phyloP scores from a whole-genome alignment of 495 filamentous ascomycete genomes.

The Choiromyces venosus region DNA sequence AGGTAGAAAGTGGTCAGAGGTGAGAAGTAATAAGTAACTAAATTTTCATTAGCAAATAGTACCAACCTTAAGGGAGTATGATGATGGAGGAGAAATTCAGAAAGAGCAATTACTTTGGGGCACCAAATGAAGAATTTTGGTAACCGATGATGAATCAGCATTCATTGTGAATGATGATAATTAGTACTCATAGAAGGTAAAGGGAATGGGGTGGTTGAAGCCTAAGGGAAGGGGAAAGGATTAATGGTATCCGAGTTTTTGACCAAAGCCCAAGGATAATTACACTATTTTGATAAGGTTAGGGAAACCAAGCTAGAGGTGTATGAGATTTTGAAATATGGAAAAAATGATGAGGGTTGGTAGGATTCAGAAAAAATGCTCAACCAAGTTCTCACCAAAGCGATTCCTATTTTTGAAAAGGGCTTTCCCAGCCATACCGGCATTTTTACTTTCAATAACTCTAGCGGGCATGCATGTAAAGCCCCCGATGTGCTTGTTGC shows the following conservation, averaged over 20 bases:
- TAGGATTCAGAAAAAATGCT: neutral
- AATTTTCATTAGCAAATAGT: neutral
- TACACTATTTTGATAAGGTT: neutral
- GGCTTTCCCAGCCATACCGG: neutral
- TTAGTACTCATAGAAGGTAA: neutral
- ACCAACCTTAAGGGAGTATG: neutral
- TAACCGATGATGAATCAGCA: neutral
- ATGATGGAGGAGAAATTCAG: neutral
- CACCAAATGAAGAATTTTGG: neutral
- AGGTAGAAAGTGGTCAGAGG: neutral
- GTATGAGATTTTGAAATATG: neutral
- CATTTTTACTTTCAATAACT: neutral
- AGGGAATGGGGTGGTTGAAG: neutral
- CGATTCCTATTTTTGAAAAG: neutral
- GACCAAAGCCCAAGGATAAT: neutral
- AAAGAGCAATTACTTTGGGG: neutral
- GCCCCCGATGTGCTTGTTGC: neutral
- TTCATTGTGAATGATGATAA: neutral
- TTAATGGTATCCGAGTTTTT: neutral
- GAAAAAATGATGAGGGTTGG: neutral
- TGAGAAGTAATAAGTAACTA: neutral
- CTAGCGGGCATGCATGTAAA: neutral
- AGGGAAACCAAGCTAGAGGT: neutral
- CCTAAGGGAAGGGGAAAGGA: neutral
- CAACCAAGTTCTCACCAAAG: neutral